Conservation (phyloP, 73 alveolate species). For the Tetrahymena borealis region DNA sequence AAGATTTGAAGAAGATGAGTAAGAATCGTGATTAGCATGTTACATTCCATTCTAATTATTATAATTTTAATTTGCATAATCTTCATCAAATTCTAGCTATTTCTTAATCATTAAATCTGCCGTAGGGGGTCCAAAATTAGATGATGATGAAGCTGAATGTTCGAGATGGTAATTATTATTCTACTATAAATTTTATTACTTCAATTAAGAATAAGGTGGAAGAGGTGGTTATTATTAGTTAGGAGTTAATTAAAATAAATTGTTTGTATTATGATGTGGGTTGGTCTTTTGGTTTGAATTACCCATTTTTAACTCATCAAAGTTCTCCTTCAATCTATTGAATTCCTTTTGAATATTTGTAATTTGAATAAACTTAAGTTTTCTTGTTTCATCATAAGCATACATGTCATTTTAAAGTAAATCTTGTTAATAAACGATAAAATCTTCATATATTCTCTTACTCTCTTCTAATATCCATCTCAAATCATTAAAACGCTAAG, state of each 20-base stretch:
- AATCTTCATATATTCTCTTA: background rate
- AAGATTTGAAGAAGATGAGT: background rate
- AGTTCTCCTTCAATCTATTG: background rate
- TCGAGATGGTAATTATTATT: too few species aligned
- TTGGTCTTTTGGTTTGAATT: background rate
- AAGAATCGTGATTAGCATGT: too few species aligned
- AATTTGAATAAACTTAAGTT: background rate
- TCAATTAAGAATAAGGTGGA: background rate
- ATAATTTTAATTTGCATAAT: background rate
- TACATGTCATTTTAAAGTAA: background rate
- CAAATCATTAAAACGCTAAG: background rate
- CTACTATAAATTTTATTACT: background rate
- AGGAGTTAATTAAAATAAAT: background rate
- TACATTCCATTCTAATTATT: background rate
- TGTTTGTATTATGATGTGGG: background rate
- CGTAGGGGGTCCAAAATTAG: background rate
- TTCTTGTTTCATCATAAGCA: background rate
- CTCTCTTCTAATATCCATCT: background rate
- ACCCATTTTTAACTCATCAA: background rate
- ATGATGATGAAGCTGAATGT: background rate
- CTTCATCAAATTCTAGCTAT: background rate
- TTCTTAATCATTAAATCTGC: background rate
- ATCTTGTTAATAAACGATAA: background rate
- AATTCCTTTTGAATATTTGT: background rate
- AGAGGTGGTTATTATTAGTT: background rate